Evolutionary conservation across 1,284 basidiomycete species (phyloP), one percentile per base, ranked within the genome.

Genomic region (Naganishia cerealis): DNA sequence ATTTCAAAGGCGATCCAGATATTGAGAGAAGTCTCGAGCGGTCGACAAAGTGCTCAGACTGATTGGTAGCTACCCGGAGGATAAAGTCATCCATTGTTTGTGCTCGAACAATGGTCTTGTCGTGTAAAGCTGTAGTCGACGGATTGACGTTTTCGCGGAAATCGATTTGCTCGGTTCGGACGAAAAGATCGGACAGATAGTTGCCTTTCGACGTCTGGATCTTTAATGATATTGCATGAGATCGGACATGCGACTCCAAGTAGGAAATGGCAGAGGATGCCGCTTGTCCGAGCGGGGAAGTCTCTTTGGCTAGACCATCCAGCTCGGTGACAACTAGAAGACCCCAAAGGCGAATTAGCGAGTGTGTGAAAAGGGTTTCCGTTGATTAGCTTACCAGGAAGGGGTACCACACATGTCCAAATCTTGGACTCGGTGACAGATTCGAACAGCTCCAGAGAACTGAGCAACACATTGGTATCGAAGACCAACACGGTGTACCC

Each of bases 201-300:
- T 98, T 99, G 73, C 95, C 95, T 70, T 89, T 89, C 16, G 90
- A 90, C 0, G 96, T 99, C 80, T 94, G 93, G 12, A 98, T 88
- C 81, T 98, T 97, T 80, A 98, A 86, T 18, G 87, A 89, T 4
- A 84, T 82, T 0, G 87, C 81, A 73, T 92, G 89, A 6, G 87
- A 85, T 59, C 89, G 89, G 69, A 97, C 82, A 71, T 88, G 88
- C n/a, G 85, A 82, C 18, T 86, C 87, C 72, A 97, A 85, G 75
- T 92, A 94, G 0, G 83, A 73, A 65, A 96, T 83, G 0, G 93
- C 91, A 16, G 84, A 82, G 38, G 83, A 81, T 0, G 95, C 94
- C 0, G 81, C 77, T 16, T 72, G 85, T 55, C 88, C 90, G 15
- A 94, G 86, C 36, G 78, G 82, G 18, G 87, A 85, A 0, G 82